phyloP scores from a whole-genome alignment of 2,329 filamentous ascomycete genomes.

The Paraconiothyrium sp. region DNA sequence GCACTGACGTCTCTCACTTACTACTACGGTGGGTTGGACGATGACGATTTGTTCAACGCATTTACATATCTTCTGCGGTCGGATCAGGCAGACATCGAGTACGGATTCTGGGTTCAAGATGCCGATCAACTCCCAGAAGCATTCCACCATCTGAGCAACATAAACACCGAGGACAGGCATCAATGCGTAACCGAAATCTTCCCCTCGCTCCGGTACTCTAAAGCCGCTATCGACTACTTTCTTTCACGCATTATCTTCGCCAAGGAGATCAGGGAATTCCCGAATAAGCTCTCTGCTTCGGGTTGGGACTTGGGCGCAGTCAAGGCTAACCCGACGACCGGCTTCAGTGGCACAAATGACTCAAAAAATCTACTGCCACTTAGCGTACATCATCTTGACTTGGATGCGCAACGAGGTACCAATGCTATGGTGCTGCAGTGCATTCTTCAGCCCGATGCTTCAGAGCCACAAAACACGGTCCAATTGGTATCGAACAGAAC shows the following conservation, averaged over 20 bases:
- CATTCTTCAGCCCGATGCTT: conserved; percentile 60
- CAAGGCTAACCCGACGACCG: conserved; percentile 64
- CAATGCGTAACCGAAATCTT: conserved; percentile 64
- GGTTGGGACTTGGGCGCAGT: conserved; percentile 70
- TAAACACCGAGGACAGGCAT: conserved; percentile 56
- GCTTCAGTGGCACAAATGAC: conserved; percentile 77
- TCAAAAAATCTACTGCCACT: conserved; percentile 67
- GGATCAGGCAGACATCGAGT: conserved; percentile 64
- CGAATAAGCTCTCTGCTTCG: conserved; percentile 69
- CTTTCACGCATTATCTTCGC: conserved; percentile 68
- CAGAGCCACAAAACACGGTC: conserved; percentile 49
- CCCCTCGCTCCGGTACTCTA: conserved; percentile 61
- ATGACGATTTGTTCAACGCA: conserved; percentile 59
- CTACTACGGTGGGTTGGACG: conserved; percentile 68
- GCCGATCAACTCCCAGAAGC: conserved; percentile 35
- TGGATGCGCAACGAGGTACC: conserved; percentile 66
- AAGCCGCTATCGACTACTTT: conserved; percentile 70
- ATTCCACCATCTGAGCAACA: conserved; percentile 52
- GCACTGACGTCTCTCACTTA: conserved; percentile 72
- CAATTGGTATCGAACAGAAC: conserved; percentile 32
- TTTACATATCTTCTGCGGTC: conserved; percentile 61
- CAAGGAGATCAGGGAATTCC: conserved; percentile 70
- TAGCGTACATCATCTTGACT: conserved; percentile 64
- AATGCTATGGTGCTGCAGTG: conserved; percentile 71
- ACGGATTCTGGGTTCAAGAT: conserved; percentile 57